A percentile compares a stretch with the other conserved stretches of the same genome.
Evolutionary conservation across 352 stramenopile species (phyloP).

Genomic region (Phytopythium oedochilum): DNA sequence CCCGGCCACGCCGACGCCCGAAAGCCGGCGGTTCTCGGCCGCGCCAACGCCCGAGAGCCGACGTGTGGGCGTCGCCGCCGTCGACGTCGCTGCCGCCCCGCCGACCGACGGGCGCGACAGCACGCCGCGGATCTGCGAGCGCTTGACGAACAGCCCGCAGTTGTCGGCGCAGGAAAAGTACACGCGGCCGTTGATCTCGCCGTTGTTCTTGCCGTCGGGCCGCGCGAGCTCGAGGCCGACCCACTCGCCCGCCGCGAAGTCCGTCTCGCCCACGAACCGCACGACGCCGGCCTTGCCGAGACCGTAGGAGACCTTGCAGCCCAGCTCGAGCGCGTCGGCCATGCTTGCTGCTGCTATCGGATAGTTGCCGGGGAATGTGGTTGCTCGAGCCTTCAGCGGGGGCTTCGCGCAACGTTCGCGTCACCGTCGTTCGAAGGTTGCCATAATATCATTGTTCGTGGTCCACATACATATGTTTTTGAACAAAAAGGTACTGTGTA

Average conservation of each 20-base stretch:
- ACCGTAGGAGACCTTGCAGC: constrained; percentile 57
- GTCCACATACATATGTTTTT: no score
- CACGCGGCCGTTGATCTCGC: constrained; percentile 71
- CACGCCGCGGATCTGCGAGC: constrained; percentile 25
- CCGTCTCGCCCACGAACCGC: constrained; percentile 71
- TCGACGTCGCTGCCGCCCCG: background rate
- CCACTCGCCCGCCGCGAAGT: constrained; percentile 79
- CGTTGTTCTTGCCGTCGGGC: constrained; percentile 83
- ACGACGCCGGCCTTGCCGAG: constrained; percentile 70
- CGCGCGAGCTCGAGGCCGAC: constrained; percentile 76
- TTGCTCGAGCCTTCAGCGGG: no score
- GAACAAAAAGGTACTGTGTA: no score
- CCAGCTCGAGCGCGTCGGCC: constrained; percentile 43
- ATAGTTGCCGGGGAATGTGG: no score
- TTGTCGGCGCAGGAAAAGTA: constrained; percentile 78
- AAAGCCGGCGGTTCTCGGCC: constrained; percentile 25
- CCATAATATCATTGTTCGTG: no score
- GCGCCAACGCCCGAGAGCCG: constrained; percentile 6
- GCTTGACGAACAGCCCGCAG: constrained; percentile 74
- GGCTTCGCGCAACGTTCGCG: no score
- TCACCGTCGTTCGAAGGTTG: no score
- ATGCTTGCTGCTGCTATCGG: no score
- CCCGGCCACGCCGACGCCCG: constrained; percentile 12
- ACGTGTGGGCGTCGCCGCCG: constrained; percentile 3
- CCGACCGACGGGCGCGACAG: constrained; percentile 14